phyloP scores from a whole-genome alignment of 2,329 filamentous ascomycete genomes.

The Aspergillus spinulosporus region DNA sequence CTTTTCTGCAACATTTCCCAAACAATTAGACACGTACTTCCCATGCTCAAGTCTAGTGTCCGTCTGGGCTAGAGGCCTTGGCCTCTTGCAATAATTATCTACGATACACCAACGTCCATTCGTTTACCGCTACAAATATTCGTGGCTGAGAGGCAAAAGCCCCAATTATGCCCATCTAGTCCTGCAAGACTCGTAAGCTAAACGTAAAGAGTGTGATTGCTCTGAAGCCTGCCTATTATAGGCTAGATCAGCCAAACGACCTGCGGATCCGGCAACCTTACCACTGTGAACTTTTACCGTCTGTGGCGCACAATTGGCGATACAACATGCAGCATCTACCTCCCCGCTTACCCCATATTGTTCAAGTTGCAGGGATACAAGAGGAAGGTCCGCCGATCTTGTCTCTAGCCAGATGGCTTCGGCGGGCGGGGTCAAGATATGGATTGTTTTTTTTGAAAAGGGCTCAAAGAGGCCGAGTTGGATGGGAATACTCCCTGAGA shows the following conservation, averaged over 20 bases:
- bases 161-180: constrained; percentile 6
- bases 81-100: not conserved
- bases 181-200: constrained; percentile 7
- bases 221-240: constrained; percentile 5
- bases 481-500: not conserved
- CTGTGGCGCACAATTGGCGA: constrained; percentile 8
- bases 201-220: constrained; percentile 5
- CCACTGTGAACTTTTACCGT: constrained; percentile 11
- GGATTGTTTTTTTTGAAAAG: not conserved
- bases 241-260: constrained; percentile 3
- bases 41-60: not conserved
- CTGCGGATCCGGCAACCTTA: not conserved
- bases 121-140: not conserved
- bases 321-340: constrained; percentile 9
- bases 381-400: constrained; percentile 25
- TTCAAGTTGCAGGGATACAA: constrained; percentile 3
- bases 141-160: not conserved
- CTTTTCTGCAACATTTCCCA: no score
- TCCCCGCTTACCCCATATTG: constrained; percentile 7
- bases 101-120: not conserved
- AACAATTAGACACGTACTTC: no score
- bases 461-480: not conserved
- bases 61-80: constrained; percentile 1
- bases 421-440: constrained; percentile 20
- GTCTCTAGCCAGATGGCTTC: constrained; percentile 10